Conservation (phyloP, 2,329 filamentous ascomycete genomes). For the Epichloe uncinata region DNA sequence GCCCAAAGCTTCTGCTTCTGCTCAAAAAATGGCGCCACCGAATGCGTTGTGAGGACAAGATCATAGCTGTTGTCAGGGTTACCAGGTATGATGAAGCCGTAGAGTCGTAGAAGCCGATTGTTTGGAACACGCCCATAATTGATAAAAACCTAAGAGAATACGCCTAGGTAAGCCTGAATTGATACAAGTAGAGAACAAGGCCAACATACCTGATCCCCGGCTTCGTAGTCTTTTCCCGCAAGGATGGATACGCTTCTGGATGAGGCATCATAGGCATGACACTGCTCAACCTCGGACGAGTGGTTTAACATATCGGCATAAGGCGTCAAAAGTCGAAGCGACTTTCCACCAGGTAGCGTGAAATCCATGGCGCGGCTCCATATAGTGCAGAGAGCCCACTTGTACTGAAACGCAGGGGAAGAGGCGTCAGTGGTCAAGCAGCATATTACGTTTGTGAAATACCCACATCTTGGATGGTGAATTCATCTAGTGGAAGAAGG, state of each 20-base stretch:
- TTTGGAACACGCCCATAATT: slow-evolving; percentile 21
- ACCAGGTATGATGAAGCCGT: slow-evolving; percentile 22
- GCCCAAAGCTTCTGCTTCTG: slow-evolving; percentile 22
- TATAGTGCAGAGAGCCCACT: slow-evolving; percentile 19
- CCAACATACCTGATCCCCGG: slow-evolving; percentile 20
- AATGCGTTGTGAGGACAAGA: slow-evolving; percentile 21
- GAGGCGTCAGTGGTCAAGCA: slow-evolving; percentile 1
- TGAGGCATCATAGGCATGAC: slow-evolving; percentile 20
- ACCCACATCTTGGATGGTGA: slow-evolving; percentile 21
- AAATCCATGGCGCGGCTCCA: slow-evolving; percentile 23
- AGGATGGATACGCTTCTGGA: slow-evolving; percentile 19
- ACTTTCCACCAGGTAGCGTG: slow-evolving; percentile 7
- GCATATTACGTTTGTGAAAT: slow-evolving; percentile 4
- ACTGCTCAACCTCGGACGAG: slow-evolving; percentile 19
- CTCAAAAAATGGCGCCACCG: slow-evolving; percentile 19
- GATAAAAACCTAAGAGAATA: slow-evolving; percentile 17
- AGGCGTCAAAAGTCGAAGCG: slow-evolving; percentile 15
- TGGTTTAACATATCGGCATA: slow-evolving; percentile 26
- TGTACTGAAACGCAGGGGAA: slow-evolving; percentile 17
- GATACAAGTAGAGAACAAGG: neutral
- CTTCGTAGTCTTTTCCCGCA: slow-evolving; percentile 15
- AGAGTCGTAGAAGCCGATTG: slow-evolving; percentile 23
- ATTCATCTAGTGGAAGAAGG: slow-evolving; percentile 20
- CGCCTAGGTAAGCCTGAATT: neutral
- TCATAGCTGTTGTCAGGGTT: slow-evolving; percentile 24